Evolutionary conservation across 2,329 filamentous ascomycete species (phyloP).

Genomic region (Magnaporthiopsis incrustans): DNA sequence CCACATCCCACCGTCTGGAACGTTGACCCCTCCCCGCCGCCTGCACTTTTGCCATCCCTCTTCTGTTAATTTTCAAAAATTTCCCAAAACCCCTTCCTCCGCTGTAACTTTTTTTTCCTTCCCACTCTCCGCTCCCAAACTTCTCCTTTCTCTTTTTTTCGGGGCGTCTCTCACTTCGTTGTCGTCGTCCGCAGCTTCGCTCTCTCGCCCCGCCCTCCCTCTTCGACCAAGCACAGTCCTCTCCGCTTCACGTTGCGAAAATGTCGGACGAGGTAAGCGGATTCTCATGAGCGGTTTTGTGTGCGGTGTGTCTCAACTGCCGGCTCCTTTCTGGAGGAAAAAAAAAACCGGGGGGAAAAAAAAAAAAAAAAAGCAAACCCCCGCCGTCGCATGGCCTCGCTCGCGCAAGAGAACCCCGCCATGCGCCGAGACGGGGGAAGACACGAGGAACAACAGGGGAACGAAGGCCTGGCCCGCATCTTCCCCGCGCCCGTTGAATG

Average conservation of each 20-base stretch:
- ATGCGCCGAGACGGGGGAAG: neutral
- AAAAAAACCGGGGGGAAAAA: neutral
- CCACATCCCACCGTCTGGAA: conserved; percentile 3
- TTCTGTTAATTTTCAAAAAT: conserved; percentile 8
- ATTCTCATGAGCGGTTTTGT: neutral
- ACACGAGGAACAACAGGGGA: neutral
- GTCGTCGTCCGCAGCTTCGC: conserved; percentile 4
- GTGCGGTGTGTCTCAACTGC: neutral
- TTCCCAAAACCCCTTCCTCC: conserved; percentile 8
- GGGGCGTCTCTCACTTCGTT: conserved; percentile 1
- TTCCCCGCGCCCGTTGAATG: neutral
- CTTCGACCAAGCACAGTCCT: conserved; percentile 4
- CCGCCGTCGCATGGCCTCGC: neutral
- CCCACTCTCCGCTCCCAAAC: conserved; percentile 2
- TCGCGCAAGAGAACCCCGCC: conserved; percentile 2
- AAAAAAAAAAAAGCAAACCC: neutral
- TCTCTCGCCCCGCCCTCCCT: conserved; percentile 2
- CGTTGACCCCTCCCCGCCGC: conserved; percentile 7
- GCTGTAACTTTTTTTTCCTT: neutral
- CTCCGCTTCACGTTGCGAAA: conserved; percentile 2
- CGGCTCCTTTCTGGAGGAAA: neutral
- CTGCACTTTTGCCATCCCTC: conserved; percentile 6
- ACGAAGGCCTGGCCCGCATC: neutral
- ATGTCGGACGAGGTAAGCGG: conserved; percentile 8
- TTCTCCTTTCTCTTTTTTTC: conserved; percentile 3